Conservation (phyloP, 1,139 yeast genomes). For the Lodderomyces metapsilosis region DNA sequence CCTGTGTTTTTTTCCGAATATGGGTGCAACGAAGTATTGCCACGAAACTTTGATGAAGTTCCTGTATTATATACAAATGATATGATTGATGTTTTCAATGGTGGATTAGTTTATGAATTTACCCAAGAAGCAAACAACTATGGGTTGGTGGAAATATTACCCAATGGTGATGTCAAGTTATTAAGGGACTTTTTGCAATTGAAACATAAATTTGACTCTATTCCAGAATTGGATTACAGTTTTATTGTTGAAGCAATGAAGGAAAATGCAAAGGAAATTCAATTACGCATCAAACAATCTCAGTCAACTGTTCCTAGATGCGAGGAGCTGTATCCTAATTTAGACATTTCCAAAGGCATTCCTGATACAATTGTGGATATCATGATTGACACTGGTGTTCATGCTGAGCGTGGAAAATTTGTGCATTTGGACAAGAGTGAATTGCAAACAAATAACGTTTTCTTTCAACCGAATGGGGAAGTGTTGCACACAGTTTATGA, state of each 20-base stretch:
- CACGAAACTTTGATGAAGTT: constrained; percentile 81
- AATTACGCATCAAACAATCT: constrained; percentile 23
- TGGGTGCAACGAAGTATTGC: constrained; percentile 85
- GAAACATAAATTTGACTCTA: constrained; percentile 44
- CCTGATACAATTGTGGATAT: constrained; percentile 45
- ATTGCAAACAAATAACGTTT: constrained; percentile 32
- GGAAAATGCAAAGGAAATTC: constrained; percentile 25
- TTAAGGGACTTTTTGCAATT: constrained; percentile 55
- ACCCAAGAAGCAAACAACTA: constrained; percentile 87
- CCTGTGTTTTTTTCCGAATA: constrained; percentile 91
- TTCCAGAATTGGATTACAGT: constrained; percentile 26
- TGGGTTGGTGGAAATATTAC: constrained; percentile 70
- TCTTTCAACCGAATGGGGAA: constrained; percentile 39
- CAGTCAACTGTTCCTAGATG: constrained; percentile 35
- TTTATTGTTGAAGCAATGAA: constrained; percentile 27
- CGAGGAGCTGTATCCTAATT: constrained; percentile 45
- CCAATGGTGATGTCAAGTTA: constrained; percentile 54
- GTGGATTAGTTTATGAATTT: constrained; percentile 91
- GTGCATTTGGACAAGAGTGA: constrained; percentile 42
- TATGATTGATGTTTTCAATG: constrained; percentile 82
- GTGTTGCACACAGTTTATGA: constrained; percentile 18
- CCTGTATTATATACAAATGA: constrained; percentile 64
- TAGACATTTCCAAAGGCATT: constrained; percentile 49
- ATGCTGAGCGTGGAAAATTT: constrained; percentile 44
- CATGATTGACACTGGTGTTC: constrained; percentile 49